Percentiles rank a stretch among this genome's conserved stretches.
phyloP scores from a whole-genome alignment of 768 basidiomycete genomes.

The Rhizopogon vulgaris region DNA sequence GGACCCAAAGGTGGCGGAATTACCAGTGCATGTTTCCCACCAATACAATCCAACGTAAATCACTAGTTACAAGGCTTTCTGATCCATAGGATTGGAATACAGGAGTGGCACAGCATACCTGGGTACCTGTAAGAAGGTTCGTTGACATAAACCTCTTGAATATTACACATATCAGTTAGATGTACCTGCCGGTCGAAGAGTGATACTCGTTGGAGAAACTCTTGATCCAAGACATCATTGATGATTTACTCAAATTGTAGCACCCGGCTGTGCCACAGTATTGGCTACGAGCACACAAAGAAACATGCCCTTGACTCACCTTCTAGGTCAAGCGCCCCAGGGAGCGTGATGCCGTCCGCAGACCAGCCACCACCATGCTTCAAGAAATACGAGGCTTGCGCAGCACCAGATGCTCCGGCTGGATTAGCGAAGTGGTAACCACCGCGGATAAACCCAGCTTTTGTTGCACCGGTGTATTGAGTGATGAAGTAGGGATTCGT shows the following conservation, averaged over 20 bases:
- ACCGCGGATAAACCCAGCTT: slow-evolving; percentile 28
- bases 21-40: slow-evolving; percentile 34
- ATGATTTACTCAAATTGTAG: slow-evolving; percentile 41
- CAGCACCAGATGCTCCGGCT: slow-evolving; percentile 24
- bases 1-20: slow-evolving; percentile 26
- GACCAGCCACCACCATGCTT: slow-evolving; percentile 32
- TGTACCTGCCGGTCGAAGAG: slow-evolving; percentile 36
- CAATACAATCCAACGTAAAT: slow-evolving; percentile 33
- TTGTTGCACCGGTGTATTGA: slow-evolving; percentile 30
- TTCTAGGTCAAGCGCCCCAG: slow-evolving; percentile 33
- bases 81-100: not conserved
- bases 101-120: slow-evolving; percentile 1
- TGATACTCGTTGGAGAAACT: slow-evolving; percentile 54
- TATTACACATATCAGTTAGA: not conserved
- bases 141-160: too few relatives aligned
- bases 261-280: slow-evolving; percentile 34
- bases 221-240: slow-evolving; percentile 54
- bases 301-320: slow-evolving; percentile 15
- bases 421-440: slow-evolving; percentile 33
- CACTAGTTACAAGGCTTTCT: slow-evolving; percentile 8
- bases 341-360: slow-evolving; percentile 31
- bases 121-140: not conserved
- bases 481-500: slow-evolving; percentile 33
- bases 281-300: not conserved
- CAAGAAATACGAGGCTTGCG: slow-evolving; percentile 32